Conservation (phyloP, 176 grass and related monocot species). For the Tillandsia leiboldiana region DNA sequence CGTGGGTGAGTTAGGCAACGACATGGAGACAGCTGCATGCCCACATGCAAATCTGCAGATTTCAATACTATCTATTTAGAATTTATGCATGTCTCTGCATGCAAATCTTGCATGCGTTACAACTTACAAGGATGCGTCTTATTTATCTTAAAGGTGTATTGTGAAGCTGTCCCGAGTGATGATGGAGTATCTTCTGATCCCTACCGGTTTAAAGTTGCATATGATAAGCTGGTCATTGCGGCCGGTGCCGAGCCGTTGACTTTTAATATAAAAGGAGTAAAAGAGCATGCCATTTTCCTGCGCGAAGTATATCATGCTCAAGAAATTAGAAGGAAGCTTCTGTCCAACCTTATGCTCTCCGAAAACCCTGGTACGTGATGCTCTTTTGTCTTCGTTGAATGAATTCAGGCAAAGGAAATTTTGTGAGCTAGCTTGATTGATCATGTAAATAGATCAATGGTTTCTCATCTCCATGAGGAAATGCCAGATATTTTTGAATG, state of each 20-base stretch:
- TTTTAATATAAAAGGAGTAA: slow-evolving; percentile 84
- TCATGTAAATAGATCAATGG: no score
- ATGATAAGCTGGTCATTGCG: slow-evolving; percentile 94
- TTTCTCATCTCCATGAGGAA: no score
- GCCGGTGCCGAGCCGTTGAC: slow-evolving; percentile 76
- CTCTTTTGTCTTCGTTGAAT: not conserved
- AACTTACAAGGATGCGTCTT: not conserved
- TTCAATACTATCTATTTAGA: no score
- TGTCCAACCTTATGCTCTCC: slow-evolving; percentile 88
- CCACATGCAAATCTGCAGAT: no score
- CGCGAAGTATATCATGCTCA: slow-evolving; percentile 87
- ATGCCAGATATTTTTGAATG: no score
- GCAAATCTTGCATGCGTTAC: no score
- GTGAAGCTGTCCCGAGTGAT: slow-evolving; percentile 28
- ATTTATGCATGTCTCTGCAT: no score
- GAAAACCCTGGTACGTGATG: slow-evolving; percentile 54
- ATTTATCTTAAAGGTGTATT: slow-evolving; percentile 32
- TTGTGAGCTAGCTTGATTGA: no score
- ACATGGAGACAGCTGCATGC: no score
- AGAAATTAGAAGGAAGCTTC: slow-evolving; percentile 77
- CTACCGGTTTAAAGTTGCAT: slow-evolving; percentile 66
- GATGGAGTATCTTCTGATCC: slow-evolving; percentile 35
- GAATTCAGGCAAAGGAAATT: no score
- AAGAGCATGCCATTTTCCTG: slow-evolving; percentile 77
- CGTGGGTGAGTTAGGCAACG: no score